These are phyloP conservation scores for Collariella sp. DNA, from an alignment of 495 filamentous ascomycete genomes.

Conservation along the genomic window DNA sequence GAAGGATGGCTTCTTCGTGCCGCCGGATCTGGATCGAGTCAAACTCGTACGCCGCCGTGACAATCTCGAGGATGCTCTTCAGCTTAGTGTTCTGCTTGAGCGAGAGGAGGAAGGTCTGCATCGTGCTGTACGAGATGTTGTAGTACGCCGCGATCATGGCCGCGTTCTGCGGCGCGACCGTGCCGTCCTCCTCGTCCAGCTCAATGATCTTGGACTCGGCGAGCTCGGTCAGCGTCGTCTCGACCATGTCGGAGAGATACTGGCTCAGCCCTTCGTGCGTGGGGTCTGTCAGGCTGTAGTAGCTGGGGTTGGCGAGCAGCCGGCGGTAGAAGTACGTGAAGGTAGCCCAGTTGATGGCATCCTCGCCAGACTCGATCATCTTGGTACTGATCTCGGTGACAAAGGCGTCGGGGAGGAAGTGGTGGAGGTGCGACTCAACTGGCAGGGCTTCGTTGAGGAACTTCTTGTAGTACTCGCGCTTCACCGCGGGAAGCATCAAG, in stretches of 20 bases:
- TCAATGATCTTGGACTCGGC: conserved; percentile 93
- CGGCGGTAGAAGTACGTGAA: conserved; percentile 98
- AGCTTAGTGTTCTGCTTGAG: conserved; percentile 80
- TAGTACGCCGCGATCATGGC: conserved; percentile 99
- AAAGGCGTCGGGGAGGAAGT: conserved; percentile 89
- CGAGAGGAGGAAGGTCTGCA: conserved; percentile 99
- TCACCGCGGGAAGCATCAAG: conserved; percentile 87
- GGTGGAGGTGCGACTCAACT: conserved; percentile 87
- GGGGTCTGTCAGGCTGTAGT: conserved; percentile 82
- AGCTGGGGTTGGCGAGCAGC: conserved; percentile 93
- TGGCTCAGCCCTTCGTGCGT: conserved; percentile 89
- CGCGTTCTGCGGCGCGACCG: conserved; percentile 79
- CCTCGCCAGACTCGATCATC: conserved; percentile 88
- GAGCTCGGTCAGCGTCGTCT: conserved; percentile 85
- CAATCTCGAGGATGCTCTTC: conserved; percentile 93
- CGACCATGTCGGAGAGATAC: conserved; percentile 91
- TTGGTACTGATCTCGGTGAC: conserved; percentile 93
- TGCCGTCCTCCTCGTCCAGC: conserved; percentile 92
- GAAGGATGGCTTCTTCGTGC: conserved; percentile 82
- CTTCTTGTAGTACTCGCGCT: conserved; percentile 96
- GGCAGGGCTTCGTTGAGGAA: conserved; percentile 95
- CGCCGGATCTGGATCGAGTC: conserved; percentile 90
- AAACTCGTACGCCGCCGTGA: conserved; percentile 94
- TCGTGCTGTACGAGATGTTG: conserved; percentile 98
- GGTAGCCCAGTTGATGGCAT: conserved; percentile 96